Conservation (phyloP, 768 basidiomycete species). For the Boletus coccyginus region DNA sequence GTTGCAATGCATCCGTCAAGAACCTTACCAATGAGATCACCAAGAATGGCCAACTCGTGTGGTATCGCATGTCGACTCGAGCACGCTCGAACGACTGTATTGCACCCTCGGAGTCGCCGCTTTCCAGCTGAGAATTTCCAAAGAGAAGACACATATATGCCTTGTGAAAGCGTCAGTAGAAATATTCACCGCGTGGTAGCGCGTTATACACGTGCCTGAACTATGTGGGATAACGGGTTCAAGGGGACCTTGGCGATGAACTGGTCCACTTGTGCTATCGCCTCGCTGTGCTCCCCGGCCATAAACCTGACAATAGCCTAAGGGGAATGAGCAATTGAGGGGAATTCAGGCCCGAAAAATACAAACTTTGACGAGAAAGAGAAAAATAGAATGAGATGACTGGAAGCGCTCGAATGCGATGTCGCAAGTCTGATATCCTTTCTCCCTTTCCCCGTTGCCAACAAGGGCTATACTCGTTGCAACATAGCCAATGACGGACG, state of each 20-base stretch:
- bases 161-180: background rate
- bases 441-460: background rate
- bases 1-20: too few relatives aligned
- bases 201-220: background rate
- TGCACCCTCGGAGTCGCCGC: background rate
- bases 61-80: background rate
- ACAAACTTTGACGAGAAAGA: background rate
- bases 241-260: too few relatives aligned
- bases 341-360: background rate
- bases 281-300: too few relatives aligned
- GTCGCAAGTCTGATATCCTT: background rate
- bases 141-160: background rate
- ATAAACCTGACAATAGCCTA: background rate
- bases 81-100: background rate
- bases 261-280: too few relatives aligned
- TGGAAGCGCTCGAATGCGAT: background rate
- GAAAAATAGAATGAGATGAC: background rate
- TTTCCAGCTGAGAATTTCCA: background rate
- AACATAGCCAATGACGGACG: background rate
- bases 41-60: background rate
- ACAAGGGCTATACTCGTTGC: background rate
- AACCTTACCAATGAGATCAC: constrained; percentile 5
- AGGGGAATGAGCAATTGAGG: background rate
- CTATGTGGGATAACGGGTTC: background rate
- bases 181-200: too few relatives aligned